Evolutionary conservation across 441 rosid genomes (phyloP).

Genomic region (Populus hybrid): DNA sequence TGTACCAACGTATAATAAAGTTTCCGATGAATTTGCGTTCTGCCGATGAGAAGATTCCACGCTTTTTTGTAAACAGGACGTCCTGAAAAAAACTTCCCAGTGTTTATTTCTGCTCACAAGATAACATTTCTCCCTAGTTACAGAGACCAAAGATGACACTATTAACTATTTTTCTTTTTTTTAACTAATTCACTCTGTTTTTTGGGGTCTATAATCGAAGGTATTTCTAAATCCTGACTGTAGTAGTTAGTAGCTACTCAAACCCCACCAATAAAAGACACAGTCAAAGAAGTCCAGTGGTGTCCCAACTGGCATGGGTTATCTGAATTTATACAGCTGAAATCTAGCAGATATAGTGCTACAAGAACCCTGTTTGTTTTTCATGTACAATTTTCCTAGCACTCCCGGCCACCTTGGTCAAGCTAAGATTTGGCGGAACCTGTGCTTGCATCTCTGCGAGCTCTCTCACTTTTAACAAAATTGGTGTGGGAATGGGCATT

Average conservation of each 20-base stretch:
- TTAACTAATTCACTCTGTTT: background rate
- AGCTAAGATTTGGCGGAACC: constrained; percentile 35
- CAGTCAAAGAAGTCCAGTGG: background rate
- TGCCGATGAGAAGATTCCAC: background rate
- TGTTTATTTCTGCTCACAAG: background rate
- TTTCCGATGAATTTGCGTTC: too few relatives aligned
- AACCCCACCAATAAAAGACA: background rate
- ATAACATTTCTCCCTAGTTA: background rate
- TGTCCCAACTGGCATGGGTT: constrained; percentile 5
- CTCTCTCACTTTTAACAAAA: constrained; percentile 76
- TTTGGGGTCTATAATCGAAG: background rate
- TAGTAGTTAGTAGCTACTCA: background rate
- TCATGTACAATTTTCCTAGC: constrained; percentile 44
- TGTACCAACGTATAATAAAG: too few relatives aligned
- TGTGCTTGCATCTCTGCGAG: constrained; percentile 75
- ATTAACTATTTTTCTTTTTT: background rate
- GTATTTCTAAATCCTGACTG: background rate
- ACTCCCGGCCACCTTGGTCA: constrained; percentile 39
- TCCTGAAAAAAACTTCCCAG: background rate
- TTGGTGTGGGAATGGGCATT: constrained; percentile 62
- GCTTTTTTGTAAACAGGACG: too few relatives aligned
- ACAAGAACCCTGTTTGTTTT: constrained; percentile 54
- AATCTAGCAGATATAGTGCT: constrained; percentile 35
- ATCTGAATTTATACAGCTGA: constrained; percentile 27
- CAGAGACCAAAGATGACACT: background rate